A percentile compares a stretch with the other conserved stretches of the same genome.
Evolutionary conservation across 2,329 filamentous ascomycete species (phyloP).

Genomic region (Botryotinia convoluta): DNA sequence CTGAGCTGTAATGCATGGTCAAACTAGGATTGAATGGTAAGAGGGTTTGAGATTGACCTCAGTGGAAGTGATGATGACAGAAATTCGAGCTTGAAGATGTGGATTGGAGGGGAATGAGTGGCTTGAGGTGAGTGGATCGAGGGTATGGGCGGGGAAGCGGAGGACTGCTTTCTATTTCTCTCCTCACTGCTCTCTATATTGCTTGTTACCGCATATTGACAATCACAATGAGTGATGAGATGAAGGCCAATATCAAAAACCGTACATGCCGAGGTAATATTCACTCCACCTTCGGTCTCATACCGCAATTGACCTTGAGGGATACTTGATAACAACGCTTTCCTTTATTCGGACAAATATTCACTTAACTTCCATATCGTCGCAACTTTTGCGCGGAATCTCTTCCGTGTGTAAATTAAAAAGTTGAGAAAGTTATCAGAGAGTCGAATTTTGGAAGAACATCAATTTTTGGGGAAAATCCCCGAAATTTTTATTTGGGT

Average conservation of each 20-base stretch:
- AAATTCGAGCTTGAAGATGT: too few species aligned
- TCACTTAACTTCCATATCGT: not conserved
- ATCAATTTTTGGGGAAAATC: too few species aligned
- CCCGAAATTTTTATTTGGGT: not conserved
- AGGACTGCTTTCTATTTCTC: too few species aligned
- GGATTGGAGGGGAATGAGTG: too few species aligned
- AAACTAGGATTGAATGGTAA: too few species aligned
- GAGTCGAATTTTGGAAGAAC: not conserved
- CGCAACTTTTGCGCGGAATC: not conserved
- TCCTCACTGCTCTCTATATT: too few species aligned
- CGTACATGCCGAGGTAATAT: not conserved
- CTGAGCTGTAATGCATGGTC: too few species aligned
- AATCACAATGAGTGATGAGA: not conserved
- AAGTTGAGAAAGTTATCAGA: not conserved
- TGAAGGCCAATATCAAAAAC: not conserved
- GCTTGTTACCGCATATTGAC: too few species aligned
- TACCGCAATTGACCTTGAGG: not conserved
- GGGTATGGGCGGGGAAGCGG: too few species aligned
- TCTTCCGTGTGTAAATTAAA: not conserved
- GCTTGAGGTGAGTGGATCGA: too few species aligned
- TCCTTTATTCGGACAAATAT: not conserved
- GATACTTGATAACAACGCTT: not conserved
- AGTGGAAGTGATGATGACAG: too few species aligned
- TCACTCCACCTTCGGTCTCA: not conserved
- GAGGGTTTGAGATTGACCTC: too few species aligned